These are phyloP conservation scores for Sphenostylis stenocarpa DNA, from an alignment of 306 rosid species.

Conservation along the genomic window DNA sequence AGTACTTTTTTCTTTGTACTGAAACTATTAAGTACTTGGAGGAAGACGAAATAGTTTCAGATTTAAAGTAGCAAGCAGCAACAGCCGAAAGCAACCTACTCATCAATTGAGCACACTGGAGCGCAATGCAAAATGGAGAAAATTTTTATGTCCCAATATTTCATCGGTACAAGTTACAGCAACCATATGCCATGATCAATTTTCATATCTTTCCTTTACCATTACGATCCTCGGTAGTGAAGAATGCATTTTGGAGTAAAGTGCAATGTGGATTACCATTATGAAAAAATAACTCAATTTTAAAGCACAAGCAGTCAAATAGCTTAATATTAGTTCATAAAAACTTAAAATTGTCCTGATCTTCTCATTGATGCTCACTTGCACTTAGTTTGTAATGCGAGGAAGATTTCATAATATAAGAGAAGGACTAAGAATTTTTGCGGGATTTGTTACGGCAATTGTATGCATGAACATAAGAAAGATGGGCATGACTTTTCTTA, in stretches of 20 bases:
- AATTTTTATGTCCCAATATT: neutral
- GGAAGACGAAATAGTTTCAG: neutral
- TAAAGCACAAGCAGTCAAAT: neutral
- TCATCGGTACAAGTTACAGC: neutral
- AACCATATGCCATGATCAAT: neutral
- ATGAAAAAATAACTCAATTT: neutral
- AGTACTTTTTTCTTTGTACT: neutral
- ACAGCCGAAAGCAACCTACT: neutral
- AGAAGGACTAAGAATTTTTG: no score
- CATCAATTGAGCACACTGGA: neutral
- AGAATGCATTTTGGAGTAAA: neutral
- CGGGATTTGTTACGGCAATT: no score
- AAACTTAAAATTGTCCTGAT: neutral
- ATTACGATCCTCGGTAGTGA: neutral
- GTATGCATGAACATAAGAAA: no score
- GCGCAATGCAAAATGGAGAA: neutral
- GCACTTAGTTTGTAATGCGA: no score
- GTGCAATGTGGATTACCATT: neutral
- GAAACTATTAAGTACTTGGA: neutral
- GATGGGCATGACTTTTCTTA: no score
- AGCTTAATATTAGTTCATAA: neutral
- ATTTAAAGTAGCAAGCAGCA: constrained; percentile 11
- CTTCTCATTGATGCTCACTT: neutral
- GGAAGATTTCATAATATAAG: no score
- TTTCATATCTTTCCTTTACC: constrained; percentile 5